Evolutionary conservation across 176 grass and related monocot species (phyloP).

Genomic region (Aegilops longissima): DNA sequence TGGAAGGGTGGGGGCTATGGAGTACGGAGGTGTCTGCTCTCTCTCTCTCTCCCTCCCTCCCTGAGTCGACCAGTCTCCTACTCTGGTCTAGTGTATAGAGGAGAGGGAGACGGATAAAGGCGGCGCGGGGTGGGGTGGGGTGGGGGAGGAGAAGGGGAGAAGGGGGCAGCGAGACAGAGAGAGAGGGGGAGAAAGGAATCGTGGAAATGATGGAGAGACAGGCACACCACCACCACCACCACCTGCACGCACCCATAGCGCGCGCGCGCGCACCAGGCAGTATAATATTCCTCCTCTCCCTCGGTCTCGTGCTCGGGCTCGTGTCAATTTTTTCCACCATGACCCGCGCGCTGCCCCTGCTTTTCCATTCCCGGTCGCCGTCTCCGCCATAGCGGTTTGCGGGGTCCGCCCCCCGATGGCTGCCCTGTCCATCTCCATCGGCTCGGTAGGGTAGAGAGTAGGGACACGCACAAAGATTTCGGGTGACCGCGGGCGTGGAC

Average conservation of each 20-base stretch:
- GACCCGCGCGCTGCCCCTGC: neutral
- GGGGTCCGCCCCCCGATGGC: conserved; percentile 33
- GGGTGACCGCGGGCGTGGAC: neutral
- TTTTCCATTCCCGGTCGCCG: conserved; percentile 18
- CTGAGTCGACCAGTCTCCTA: neutral
- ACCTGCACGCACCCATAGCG: neutral
- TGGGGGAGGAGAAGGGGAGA: neutral
- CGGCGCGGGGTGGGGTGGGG: neutral
- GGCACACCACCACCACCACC: neutral
- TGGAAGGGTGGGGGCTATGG: neutral
- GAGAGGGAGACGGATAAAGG: conserved; percentile 35
- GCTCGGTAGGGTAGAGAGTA: neutral
- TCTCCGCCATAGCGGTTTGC: conserved; percentile 17
- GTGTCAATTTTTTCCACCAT: neutral
- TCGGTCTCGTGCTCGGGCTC: neutral
- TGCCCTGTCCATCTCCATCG: neutral
- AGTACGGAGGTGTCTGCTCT: neutral
- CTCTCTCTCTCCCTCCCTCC: neutral
- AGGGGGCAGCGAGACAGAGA: neutral
- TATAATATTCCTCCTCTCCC: neutral
- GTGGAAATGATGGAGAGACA: conserved; percentile 29
- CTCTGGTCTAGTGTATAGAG: neutral
- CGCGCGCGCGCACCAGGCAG: neutral
- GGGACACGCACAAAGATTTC: neutral
- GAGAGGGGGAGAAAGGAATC: neutral